Conservation (phyloP, 768 basidiomycete species). For the Tylopilus rubrobrunneus region DNA sequence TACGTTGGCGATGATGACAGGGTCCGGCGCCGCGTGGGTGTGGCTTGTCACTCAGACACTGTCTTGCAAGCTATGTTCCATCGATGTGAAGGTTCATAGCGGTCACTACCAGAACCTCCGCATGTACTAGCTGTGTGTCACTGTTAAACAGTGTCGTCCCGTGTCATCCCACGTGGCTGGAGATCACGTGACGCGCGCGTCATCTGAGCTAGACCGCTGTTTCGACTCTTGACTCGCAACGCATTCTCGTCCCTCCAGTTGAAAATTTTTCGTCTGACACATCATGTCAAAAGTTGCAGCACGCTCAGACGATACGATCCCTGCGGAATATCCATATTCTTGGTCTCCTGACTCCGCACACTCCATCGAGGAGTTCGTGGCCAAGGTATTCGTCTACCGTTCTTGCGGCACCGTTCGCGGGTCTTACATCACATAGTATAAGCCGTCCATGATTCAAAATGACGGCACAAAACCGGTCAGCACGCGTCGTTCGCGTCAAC, state of each 20-base stretch:
- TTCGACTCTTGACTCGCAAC: too few relatives aligned
- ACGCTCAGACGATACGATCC: slow-evolving; percentile 38
- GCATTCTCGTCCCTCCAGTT: background rate
- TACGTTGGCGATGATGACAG: background rate
- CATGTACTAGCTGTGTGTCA: too few relatives aligned
- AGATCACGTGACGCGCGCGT: background rate
- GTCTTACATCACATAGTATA: slow-evolving; percentile 43
- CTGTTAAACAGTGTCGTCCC: too few relatives aligned
- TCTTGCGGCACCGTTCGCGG: background rate
- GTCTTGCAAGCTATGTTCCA: background rate
- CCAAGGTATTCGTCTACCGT: slow-evolving; percentile 38
- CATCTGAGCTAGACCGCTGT: too few relatives aligned
- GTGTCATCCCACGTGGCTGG: background rate
- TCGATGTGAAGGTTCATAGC: background rate
- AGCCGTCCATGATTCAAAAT: slow-evolving; percentile 74
- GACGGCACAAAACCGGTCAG: slow-evolving; percentile 72
- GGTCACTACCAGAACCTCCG: too few relatives aligned
- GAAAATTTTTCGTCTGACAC: background rate
- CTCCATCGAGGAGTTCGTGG: slow-evolving; percentile 49
- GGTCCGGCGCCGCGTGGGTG: background rate
- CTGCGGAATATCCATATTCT: slow-evolving; percentile 43
- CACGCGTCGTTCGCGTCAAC: background rate
- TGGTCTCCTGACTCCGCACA: slow-evolving; percentile 45
- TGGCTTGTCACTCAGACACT: background rate
- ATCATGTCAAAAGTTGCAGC: slow-evolving; percentile 10